Base-by-base conservation (phyloP, 208 protist genomes). In the Leishmania braziliensis region DNA sequence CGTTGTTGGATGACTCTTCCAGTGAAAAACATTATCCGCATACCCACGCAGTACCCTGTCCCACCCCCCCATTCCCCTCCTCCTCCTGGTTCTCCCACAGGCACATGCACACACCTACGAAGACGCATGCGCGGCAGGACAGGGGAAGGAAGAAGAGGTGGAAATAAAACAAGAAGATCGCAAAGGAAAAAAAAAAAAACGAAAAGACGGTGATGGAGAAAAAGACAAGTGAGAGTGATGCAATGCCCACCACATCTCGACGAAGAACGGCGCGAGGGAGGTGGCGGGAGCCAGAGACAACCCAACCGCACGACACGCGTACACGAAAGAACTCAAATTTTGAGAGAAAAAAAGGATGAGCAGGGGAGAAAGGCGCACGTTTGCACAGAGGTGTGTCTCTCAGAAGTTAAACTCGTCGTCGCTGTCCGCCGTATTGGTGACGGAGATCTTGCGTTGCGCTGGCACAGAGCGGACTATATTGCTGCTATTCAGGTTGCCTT, bases 401-500 rank as follows among this genome's bases (percentile, higher is more conserved):
- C 91, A 97, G 81, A 97, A 97, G 84, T 95, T 95, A 83, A 97
- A 97, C 83, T 95, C 94, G 80, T 97, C 94, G 70, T 92, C 94
- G 73, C 88, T 90, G 69, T 92, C 89, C 10, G 43, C 80, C 14
- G 78, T 60, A 29, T 81, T 81, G 58, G 60, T 76, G n/a, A 83
- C 78, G 71, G 79, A 81, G 1, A 70, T 39, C 51, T 75, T 88
- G 68, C 58, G 85, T 29, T 88, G 84, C 84, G 82, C 75, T 3
- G 87, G 84, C 50, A 80, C 72, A 26, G 85, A 88, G 26, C 79
- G 80, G 16, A 85, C 80, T 68, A 80, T 58, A 65, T 80, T 87
- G 75, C 73, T 68, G 74, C 79, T 88, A 4, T 58, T 85, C 68
- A 80, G 46, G 56, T 66, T 79, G 51, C 72, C 53, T 54, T 87